phyloP scores from a whole-genome alignment of 345 rosid genomes.

The Ceriops zippeliana region DNA sequence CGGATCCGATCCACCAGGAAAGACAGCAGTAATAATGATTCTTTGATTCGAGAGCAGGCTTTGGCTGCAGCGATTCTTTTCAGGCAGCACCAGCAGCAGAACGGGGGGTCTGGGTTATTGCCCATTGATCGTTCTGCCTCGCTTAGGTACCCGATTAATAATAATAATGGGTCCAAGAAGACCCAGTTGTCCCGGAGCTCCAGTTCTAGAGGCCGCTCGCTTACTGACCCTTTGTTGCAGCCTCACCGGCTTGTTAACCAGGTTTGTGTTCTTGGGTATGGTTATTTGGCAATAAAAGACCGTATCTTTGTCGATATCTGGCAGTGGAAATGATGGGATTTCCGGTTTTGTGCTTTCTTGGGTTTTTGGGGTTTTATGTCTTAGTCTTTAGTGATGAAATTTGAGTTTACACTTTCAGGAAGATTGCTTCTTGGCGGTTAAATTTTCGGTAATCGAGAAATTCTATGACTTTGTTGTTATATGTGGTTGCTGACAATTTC shows the following conservation, averaged over 20 bases:
- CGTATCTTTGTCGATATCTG: no score
- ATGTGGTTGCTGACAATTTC: no score
- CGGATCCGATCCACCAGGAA: constrained; percentile 63
- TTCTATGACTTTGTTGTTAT: no score
- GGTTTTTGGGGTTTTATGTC: not conserved
- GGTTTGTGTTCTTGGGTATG: constrained; percentile 12
- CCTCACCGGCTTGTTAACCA: constrained; percentile 25
- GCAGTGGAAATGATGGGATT: not conserved
- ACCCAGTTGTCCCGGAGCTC: constrained; percentile 32
- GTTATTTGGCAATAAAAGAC: not conserved
- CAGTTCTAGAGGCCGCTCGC: constrained; percentile 28
- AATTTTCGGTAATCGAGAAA: no score
- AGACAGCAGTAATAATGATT: constrained; percentile 43
- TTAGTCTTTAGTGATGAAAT: no score
- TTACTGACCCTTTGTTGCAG: constrained; percentile 5
- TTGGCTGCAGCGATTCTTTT: constrained; percentile 30
- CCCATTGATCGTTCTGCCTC: constrained; percentile 42
- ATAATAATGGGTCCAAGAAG: constrained; percentile 10
- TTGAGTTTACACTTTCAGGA: no score
- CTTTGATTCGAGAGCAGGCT: constrained; percentile 45
- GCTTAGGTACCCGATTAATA: constrained; percentile 21
- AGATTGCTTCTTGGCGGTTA: no score
- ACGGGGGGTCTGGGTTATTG: constrained; percentile 36
- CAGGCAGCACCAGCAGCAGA: constrained; percentile 31
- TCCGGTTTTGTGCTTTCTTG: not conserved